Conservation (phyloP, 2,329 filamentous ascomycete species). For the Scedosporium minutisporum region DNA sequence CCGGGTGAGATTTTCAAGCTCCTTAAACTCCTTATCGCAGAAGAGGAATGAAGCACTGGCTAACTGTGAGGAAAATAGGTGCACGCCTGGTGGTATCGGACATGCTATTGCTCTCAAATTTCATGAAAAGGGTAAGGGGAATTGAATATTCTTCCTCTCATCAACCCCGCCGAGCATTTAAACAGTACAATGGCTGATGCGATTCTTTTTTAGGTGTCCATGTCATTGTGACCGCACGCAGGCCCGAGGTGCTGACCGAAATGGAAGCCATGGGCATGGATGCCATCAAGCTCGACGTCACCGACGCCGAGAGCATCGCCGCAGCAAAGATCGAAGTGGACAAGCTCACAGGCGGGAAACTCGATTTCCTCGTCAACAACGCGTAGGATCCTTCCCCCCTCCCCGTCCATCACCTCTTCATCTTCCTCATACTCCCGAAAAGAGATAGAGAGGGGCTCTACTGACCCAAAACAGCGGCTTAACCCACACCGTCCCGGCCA, state of each 20-base stretch:
- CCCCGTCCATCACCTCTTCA: background rate
- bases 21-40: background rate
- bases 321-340: conserved; percentile 35
- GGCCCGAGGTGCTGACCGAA: conserved; percentile 34
- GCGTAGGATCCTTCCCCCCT: conserved; percentile 28
- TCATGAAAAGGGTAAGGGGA: conserved; percentile 33
- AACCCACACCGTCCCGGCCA: conserved; percentile 39
- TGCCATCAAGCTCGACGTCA: conserved; percentile 43
- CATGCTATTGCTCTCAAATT: conserved; percentile 44
- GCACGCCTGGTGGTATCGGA: conserved; percentile 49
- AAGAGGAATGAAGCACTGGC: background rate
- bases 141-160: background rate
- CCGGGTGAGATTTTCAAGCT: conserved; percentile 27
- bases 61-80: conserved; percentile 25
- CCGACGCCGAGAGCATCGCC: conserved; percentile 38
- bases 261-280: conserved; percentile 38
- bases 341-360: conserved; percentile 38
- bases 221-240: conserved; percentile 48
- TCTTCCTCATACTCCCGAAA: background rate
- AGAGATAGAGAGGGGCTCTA: background rate
- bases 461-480: conserved; percentile 29
- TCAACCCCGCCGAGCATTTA: conserved; percentile 24
- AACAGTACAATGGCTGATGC: conserved; percentile 7
- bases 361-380: conserved; percentile 52
- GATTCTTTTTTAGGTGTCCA: conserved; percentile 29